These are phyloP conservation scores for Carpinus fangiana DNA, from an alignment of 306 rosid species.

Conservation along the genomic window DNA sequence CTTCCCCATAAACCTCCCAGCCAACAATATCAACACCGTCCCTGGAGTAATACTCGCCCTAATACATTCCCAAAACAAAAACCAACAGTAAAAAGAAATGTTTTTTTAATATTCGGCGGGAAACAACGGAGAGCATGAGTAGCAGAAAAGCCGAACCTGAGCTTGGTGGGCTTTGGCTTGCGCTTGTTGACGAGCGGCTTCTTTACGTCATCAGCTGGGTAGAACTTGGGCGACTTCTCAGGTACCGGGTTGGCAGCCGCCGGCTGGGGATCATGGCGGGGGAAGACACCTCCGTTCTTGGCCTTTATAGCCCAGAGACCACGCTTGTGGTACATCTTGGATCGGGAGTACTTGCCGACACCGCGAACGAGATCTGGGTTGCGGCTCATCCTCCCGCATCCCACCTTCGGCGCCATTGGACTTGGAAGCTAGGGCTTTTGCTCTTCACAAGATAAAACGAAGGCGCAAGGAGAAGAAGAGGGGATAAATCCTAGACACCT, in stretches of 20 bases:
- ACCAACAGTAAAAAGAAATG: too few species aligned
- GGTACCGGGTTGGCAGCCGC: slow-evolving; percentile 15
- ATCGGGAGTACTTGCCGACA: slow-evolving; percentile 39
- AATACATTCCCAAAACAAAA: background rate
- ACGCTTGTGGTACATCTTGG: slow-evolving; percentile 43
- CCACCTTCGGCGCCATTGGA: slow-evolving; percentile 34
- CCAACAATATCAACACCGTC: slow-evolving; percentile 38
- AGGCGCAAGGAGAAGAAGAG: background rate
- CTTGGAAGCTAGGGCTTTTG: background rate
- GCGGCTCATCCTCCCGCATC: slow-evolving; percentile 23
- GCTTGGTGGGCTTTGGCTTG: slow-evolving; percentile 38
- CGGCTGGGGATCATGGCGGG: slow-evolving; percentile 36
- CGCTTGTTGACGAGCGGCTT: slow-evolving; percentile 38
- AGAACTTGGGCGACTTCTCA: slow-evolving; percentile 37
- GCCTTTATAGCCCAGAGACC: slow-evolving; percentile 51
- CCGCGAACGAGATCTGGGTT: slow-evolving; percentile 44
- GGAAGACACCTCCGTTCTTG: slow-evolving; percentile 40
- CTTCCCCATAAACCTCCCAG: slow-evolving; percentile 47
- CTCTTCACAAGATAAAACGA: background rate
- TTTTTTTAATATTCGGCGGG: too few species aligned
- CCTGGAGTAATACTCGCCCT: slow-evolving; percentile 37
- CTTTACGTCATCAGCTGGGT: slow-evolving; percentile 43
- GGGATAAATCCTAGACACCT: background rate
- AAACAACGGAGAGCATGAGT: background rate
- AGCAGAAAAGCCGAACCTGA: slow-evolving; percentile 18